Conservation (phyloP, 257 asterid genomes). For the Agastache rugosa region DNA sequence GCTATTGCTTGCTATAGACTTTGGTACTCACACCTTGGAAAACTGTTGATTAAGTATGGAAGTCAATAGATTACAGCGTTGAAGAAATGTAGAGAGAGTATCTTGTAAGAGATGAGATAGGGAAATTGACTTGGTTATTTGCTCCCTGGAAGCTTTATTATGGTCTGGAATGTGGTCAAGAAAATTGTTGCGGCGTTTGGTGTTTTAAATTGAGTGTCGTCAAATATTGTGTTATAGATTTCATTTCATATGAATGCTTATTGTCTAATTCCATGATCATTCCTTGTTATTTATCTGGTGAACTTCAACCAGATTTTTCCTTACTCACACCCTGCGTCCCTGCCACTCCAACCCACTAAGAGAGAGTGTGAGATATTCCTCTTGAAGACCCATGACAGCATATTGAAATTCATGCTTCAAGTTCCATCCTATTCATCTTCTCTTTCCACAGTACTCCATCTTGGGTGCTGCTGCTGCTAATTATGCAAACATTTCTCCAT, state of each 20-base stretch:
- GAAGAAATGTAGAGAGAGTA: not conserved
- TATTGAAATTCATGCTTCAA: not conserved
- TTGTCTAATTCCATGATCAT: not conserved
- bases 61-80: no score
- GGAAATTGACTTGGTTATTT: not conserved
- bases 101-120: not conserved
- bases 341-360: not conserved
- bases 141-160: not conserved
- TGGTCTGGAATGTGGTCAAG: not conserved
- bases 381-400: not conserved
- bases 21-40: not conserved
- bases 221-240: not conserved
- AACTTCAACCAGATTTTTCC: no score
- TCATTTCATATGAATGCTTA: not conserved
- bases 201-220: not conserved
- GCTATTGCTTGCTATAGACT: no score
- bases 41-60: not conserved
- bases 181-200: not conserved
- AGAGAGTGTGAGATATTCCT: not conserved
- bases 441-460: not conserved
- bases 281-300: not conserved
- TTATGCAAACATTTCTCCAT: not conserved
- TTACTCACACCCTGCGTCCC: not conserved
- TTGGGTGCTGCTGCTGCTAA: not conserved
- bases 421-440: not conserved